These are phyloP conservation scores for Naganishia antarctica DNA, from an alignment of 768 basidiomycete species.

Conservation along the genomic window DNA sequence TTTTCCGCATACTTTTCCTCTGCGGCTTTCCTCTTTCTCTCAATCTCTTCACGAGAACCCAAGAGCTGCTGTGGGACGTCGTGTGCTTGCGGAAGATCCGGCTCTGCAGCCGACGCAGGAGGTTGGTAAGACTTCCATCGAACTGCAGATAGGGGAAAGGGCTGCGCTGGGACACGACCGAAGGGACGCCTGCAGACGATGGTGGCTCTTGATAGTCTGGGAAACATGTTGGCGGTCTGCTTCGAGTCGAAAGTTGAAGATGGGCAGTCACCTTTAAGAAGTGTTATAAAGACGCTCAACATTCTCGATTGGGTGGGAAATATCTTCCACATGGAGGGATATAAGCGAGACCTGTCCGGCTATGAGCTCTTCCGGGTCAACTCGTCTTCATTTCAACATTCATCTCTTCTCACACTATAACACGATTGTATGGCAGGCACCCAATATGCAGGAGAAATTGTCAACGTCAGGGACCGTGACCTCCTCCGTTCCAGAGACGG, in stretches of 20 bases:
- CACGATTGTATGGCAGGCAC: no score
- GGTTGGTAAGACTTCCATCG: not conserved
- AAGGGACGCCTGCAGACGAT: not conserved
- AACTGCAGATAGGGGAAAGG: not conserved
- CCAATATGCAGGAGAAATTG: no score
- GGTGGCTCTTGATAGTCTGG: not conserved
- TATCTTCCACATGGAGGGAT: no score
- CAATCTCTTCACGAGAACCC: slow-evolving; percentile 39
- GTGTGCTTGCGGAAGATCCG: not conserved
- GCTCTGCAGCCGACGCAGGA: not conserved
- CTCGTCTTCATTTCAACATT: no score
- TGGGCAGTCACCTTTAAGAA: not conserved
- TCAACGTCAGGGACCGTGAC: no score
- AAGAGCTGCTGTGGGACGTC: slow-evolving; percentile 20
- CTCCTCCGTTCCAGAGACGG: no score
- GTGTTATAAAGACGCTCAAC: not conserved
- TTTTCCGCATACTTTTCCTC: slow-evolving; percentile 61
- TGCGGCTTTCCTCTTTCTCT: slow-evolving; percentile 37
- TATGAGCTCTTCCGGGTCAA: no score
- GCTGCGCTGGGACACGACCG: not conserved
- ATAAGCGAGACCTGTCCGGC: no score
- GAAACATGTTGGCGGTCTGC: not conserved
- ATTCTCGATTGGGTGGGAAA: not conserved
- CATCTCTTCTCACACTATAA: no score
- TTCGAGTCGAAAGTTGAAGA: not conserved